Evolutionary conservation across 805 yeast species (phyloP), one percentile per base, ranked within the genome.

Genomic region (Pichia exigua): DNA sequence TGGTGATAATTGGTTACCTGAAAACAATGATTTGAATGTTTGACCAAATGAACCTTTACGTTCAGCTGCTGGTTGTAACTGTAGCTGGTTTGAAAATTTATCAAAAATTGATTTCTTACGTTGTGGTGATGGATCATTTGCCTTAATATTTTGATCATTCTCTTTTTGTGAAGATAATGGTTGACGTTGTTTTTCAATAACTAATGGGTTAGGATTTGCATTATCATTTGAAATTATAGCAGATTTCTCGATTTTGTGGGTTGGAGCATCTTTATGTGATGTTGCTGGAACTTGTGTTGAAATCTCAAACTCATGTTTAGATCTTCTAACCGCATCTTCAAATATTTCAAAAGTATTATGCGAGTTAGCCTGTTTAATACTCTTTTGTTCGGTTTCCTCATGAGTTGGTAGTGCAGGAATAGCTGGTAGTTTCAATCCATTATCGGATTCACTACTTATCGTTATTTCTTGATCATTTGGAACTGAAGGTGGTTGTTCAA

Each of bases 351-450:
- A 62, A 48, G 54, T 59, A 22, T 55, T 57, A 53, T 56, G 51
- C 10, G 59, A 55, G 6, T 30, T 15, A 30, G 12, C 35, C 7
- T 30, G 35, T 30, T 30, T 13, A 30, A 30, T 30, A 30, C 41
- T 54, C 54, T 24, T 41, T 53, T n/a, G 48, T 30, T 30, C 35
- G 13, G n/a, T 47, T 20, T 59, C 63, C 32, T 61, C 61, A 54
- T 67, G 68, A 35, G 67, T 62, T 53, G 70, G 72, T 17, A 72
- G 68, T 12, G 66, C 67, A 17, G 73, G 73, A 50, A 70, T 71
- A 42, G 75, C 75, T 9, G 83, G 84, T 52, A 79, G 62, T 57
- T 74, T 73, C 54, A 76, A 69, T 49, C 68, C 68, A 43, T 63
- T 70, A 17, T 64, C 70, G 2, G 69, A 67, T 41, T 63, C 61